Percentiles rank a stretch among this genome's conserved stretches.
Conservation (phyloP, 2,329 filamentous ascomycete species). For the Neopestalotiopsis sp. region DNA sequence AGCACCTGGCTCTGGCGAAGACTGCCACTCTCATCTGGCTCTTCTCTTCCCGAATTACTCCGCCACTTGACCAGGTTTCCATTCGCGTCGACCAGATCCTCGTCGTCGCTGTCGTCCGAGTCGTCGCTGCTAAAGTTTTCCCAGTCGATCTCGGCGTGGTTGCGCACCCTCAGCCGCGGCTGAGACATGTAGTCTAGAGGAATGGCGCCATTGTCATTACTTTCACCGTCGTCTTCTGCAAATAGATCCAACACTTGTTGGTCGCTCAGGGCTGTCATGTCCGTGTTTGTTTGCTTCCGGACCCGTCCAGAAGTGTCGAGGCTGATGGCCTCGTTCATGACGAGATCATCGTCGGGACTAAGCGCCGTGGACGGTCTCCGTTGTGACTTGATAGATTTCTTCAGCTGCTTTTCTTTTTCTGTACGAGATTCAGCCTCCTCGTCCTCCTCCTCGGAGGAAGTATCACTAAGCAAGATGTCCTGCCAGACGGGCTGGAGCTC, state of each 20-base stretch:
- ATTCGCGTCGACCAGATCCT: slow-evolving; percentile 2
- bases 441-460: not conserved
- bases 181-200: too few species aligned
- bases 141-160: slow-evolving; percentile 5
- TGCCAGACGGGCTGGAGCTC: not conserved
- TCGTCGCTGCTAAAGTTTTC: not conserved
- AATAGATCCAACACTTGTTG: slow-evolving; percentile 2
- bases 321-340: slow-evolving; percentile 8
- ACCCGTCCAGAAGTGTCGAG: not conserved
- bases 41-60: not conserved
- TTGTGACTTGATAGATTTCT: not conserved
- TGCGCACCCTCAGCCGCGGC: not conserved
- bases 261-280: not conserved
- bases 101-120: slow-evolving; percentile 3
- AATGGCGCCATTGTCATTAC: too few species aligned
- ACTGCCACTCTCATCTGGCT: not conserved
- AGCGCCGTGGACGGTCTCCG: not conserved
- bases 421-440: not conserved
- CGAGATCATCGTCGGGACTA: slow-evolving; percentile 8
- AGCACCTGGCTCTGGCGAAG: not conserved
- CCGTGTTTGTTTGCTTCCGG: not conserved
- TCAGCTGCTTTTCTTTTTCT: not conserved
- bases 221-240: not conserved
- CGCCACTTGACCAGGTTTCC: slow-evolving; percentile 6
- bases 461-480: not conserved